Percentiles rank a stretch among this genome's conserved stretches.
phyloP scores from a whole-genome alignment of 345 rosid genomes.

The Aquilaria yunnanensis region DNA sequence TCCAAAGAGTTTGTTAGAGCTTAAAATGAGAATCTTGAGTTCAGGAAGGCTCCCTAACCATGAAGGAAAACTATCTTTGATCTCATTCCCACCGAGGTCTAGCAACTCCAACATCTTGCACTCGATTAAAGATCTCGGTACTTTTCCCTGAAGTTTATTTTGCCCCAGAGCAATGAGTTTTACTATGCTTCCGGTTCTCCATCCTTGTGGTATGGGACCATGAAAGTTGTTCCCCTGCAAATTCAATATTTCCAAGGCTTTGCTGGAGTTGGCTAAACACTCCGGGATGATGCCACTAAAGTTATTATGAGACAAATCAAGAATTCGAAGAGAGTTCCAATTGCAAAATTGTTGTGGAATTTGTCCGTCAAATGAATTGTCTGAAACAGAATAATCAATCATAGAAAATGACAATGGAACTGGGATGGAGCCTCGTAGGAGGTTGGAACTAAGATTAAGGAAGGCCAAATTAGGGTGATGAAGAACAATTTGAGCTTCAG shows the following conservation, averaged over 20 bases:
- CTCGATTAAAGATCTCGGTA: slow-evolving; percentile 7
- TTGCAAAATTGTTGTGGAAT: slow-evolving; percentile 11
- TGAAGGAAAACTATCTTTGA: slow-evolving; percentile 6
- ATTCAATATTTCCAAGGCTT: slow-evolving; percentile 4
- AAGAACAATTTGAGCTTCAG: too few species aligned
- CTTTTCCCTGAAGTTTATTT: slow-evolving; percentile 12
- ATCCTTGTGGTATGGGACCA: slow-evolving; percentile 14
- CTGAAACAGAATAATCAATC: too few species aligned
- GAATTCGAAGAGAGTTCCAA: not conserved
- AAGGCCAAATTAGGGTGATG: too few species aligned
- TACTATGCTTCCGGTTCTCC: slow-evolving; percentile 1
- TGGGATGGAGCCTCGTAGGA: too few species aligned
- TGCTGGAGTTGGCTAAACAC: slow-evolving; percentile 16
- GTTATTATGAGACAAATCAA: slow-evolving; percentile 11
- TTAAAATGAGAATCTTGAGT: slow-evolving; percentile 7
- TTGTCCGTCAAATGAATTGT: not conserved
- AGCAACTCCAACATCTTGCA: not conserved
- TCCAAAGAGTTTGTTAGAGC: slow-evolving; percentile 10
- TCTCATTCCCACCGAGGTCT: slow-evolving; percentile 1
- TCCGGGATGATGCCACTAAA: slow-evolving; percentile 14
- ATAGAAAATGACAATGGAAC: too few species aligned
- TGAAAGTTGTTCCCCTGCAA: slow-evolving; percentile 11
- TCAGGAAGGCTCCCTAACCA: slow-evolving; percentile 9
- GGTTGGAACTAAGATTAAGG: slow-evolving; percentile 14
- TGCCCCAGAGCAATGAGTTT: slow-evolving; percentile 9